phyloP scores from a whole-genome alignment of 148 eudicot species.

The Euryodendron excelsum region DNA sequence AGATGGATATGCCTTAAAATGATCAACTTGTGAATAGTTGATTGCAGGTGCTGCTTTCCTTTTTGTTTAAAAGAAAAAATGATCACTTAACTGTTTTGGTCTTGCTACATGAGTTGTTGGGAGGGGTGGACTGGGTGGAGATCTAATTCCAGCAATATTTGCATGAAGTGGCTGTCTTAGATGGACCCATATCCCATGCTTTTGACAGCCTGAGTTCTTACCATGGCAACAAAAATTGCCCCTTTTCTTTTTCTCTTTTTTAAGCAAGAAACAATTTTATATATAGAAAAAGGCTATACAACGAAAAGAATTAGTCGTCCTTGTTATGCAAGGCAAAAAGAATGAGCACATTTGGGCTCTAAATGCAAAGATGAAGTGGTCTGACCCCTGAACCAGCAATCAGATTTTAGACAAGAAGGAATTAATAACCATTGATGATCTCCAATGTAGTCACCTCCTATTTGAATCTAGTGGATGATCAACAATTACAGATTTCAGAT shows the following conservation, averaged over 20 bases:
- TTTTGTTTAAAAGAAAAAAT: background rate
- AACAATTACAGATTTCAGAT: background rate
- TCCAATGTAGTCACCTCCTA: too few relatives aligned
- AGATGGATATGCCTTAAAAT: background rate
- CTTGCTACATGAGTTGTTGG: background rate
- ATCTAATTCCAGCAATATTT: background rate
- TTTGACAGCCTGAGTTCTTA: background rate
- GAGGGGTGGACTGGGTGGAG: too few relatives aligned
- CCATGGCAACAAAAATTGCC: background rate
- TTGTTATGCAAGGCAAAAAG: background rate
- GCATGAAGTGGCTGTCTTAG: background rate
- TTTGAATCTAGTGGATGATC: background rate
- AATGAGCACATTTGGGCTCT: background rate
- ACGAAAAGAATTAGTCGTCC: background rate
- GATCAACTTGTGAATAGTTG: background rate
- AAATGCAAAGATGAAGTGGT: background rate
- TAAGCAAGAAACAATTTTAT: background rate
- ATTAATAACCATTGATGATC: too few relatives aligned
- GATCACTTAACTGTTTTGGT: background rate
- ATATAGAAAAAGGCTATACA: background rate
- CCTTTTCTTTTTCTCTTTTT: background rate
- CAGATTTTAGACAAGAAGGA: background rate
- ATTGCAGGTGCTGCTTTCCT: background rate
- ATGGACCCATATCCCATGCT: background rate
- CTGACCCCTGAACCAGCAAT: background rate